Evolutionary conservation across 2,329 filamentous ascomycete genomes (phyloP), one percentile per base, ranked within the genome.

Genomic region (Botrytis sinoallii): DNA sequence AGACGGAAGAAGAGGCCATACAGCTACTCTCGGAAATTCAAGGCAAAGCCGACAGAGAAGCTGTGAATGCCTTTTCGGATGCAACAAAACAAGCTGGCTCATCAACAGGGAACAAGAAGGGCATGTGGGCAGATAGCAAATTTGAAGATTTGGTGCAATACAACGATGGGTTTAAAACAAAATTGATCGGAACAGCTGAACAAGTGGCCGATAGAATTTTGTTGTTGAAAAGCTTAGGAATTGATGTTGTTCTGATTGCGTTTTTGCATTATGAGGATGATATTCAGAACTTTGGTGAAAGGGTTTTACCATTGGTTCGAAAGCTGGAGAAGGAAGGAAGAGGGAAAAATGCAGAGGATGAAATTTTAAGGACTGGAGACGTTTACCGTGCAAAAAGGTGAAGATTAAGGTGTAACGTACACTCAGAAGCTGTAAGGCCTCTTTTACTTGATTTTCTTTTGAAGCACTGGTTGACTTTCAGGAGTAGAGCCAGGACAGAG

Each of bases 111-210:
- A 84, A 85, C 70, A 86, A 85, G 78, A 84, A 82, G 64, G 86
- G 85, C 60, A 88, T 87, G 86, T 87, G 86, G 86, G 85, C 86
- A 12, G 81, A 86, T 65, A 84, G 82, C 76, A 85, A 85, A 75
- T 84, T 87, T 59, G 84, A 87, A 68, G 86, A 88, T 76, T 77
- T 87, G 71, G 85, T 87, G 44, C 86, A 87, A 80, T 87, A 87
- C 75, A 88, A 88, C 64, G 86, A 87, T 77, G 86, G 86, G 3
- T 88, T 88, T 80, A 87, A 87, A 81, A 87, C 86, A 5, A 87
- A 86, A 79, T 77, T 87, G 40, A 86, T 87, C 61, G 85, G 86
- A 0, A 87, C 86, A 0, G 85, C 84, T 75, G 84, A 86, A 77
- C 85, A 87, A 78, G 85, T 87, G 67, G 85, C 84, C 0, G 85